Percentiles rank a stretch among this genome's conserved stretches.
Evolutionary conservation across 2,329 filamentous ascomycete species (phyloP).

Genomic region (Pseudogymnoascus sp.): DNA sequence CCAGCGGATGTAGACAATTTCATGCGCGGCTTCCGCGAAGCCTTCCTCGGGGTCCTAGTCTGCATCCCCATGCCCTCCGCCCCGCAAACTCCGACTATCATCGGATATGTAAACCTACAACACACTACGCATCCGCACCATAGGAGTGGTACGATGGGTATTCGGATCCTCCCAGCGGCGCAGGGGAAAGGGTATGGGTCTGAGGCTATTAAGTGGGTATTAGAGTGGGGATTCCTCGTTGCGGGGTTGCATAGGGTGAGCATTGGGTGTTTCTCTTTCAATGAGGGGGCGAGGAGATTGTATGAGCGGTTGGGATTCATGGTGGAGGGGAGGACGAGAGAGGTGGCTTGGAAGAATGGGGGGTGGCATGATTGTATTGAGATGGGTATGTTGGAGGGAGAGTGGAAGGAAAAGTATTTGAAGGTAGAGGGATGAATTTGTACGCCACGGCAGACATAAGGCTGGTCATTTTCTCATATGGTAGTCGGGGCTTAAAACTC

Average conservation of each 20-base stretch:
- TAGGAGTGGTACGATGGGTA: constrained; percentile 31
- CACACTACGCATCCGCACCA: constrained; percentile 27
- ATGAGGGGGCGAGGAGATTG: constrained; percentile 26
- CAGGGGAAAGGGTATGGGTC: constrained; percentile 30
- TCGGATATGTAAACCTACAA: constrained; percentile 5
- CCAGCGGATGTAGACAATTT: constrained; percentile 8
- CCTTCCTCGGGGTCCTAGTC: constrained; percentile 30
- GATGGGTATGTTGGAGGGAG: constrained; percentile 29
- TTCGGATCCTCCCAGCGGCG: constrained; percentile 25
- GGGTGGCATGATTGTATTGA: constrained; percentile 29
- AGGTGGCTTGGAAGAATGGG: constrained; percentile 29
- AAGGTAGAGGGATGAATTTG: neutral
- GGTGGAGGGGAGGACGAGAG: constrained; percentile 28
- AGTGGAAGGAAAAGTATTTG: constrained; percentile 23
- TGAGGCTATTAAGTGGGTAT: constrained; percentile 32
- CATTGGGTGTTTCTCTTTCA: constrained; percentile 28
- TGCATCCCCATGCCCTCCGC: constrained; percentile 24
- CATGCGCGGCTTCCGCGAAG: constrained; percentile 8
- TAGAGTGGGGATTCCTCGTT: constrained; percentile 29
- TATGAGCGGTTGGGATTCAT: constrained; percentile 30
- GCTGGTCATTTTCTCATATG: neutral
- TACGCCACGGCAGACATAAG: neutral
- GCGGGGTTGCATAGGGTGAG: constrained; percentile 31
- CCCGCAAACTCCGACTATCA: neutral
- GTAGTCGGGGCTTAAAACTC: neutral